Evolutionary conservation across 2,329 filamentous ascomycete genomes (phyloP).

Genomic region (Colletotrichum sp.): DNA sequence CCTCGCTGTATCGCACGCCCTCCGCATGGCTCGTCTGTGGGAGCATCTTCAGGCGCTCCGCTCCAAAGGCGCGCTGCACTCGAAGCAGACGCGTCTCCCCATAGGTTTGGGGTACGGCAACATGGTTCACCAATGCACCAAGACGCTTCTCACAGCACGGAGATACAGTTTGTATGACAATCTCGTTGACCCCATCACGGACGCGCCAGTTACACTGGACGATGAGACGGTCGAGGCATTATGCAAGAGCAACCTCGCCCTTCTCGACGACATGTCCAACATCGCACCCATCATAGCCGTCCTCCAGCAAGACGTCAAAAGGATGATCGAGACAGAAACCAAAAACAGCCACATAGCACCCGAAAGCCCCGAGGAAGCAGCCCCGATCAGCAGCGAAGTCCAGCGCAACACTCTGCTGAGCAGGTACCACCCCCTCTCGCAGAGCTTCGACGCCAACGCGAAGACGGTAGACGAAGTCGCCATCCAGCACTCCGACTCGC

Average conservation of each 20-base stretch:
- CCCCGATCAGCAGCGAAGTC: background rate
- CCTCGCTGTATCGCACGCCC: background rate
- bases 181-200: background rate
- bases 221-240: background rate
- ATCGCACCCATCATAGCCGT: background rate
- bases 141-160: background rate
- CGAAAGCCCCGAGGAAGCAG: background rate
- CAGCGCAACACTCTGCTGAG: background rate
- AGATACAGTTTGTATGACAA: background rate
- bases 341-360: background rate
- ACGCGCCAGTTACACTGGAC: background rate
- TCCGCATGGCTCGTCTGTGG: background rate
- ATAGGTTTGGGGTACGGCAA: background rate
- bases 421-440: constrained; percentile 3
- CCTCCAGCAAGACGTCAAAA: constrained; percentile 5
- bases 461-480: constrained; percentile 5
- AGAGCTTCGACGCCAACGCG: constrained; percentile 2
- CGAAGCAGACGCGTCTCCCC: constrained; percentile 1
- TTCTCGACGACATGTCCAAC: constrained; percentile 11
- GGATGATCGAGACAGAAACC: background rate
- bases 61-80: background rate
- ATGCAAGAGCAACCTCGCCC: background rate
- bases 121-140: constrained; percentile 9
- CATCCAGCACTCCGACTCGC: constrained; percentile 1
- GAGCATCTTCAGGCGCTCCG: background rate